Evolutionary conservation across 192 early-diverging fungal species (phyloP), one percentile per base, ranked within the genome.

Genomic region (Coemansia sp.): DNA sequence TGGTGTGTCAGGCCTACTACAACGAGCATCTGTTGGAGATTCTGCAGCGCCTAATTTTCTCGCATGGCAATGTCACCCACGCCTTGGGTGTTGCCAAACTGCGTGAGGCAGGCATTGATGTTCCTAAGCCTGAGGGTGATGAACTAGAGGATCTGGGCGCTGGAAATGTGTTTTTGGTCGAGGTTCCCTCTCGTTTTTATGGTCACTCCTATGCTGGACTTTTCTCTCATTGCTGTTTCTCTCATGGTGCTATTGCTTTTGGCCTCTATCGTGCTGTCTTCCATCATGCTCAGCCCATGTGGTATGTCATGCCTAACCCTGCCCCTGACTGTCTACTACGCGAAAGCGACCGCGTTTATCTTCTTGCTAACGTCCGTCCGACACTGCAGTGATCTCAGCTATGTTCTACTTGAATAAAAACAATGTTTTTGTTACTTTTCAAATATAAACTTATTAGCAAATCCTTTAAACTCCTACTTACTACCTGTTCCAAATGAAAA

Each of bases 1-100:
- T 92, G 22, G 64, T 92, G 22, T 86, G 84, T 69, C 90, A 92
- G 76, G 79, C 89, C 9, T 88, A 87, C 65, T 91, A 90, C 65
- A 88, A 88, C 68, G 64, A 82, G 41, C 78, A 88, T 53, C 47
- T 90, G 2, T 73, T 86, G 6, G 74, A 78, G 52, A 73, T 91
- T 21, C 64, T 91, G 64, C 74, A 81, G 68, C 79, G 73, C 27
- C 59, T 88, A 12, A 81, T 88, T 18, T 88, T 86, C 54, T 83
- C 83, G 31, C 73, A 83, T 63, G 74, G 74, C 38, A 60, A 68
- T 18, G 68, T 76, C 34, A 67, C 71, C 3, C 67, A 68, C 23
- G 71, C 68, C 21, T 32, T 78, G 31, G 76, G 79, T 34, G 58
- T 64, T 61, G 81, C 75, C 62, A 71, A 77, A 55, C 54, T 82